Base-by-base conservation (phyloP, 1,139 yeast species). In the Zygoascus hellenicus region DNA sequence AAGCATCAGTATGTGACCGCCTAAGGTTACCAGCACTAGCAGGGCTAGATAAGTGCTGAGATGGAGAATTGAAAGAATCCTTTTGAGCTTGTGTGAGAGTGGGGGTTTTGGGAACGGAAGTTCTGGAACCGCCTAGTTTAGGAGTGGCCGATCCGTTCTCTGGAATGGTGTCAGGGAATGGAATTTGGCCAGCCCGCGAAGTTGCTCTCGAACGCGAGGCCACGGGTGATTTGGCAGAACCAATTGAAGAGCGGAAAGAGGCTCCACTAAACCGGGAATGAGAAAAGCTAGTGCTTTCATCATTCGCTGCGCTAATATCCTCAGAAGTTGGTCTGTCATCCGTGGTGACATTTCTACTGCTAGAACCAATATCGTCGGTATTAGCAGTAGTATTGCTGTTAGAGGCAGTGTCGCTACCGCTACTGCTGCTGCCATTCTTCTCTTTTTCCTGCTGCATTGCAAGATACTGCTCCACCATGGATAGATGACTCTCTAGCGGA, bases 181-280 rank as follows among this genome's bases (percentile, higher is more conserved):
- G 51, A 13, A 47, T 42, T 37, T 54, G 58, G 32, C 55, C 59
- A 9, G 61, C 61, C 19, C 61, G 49, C 38, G 59, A 55, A 6
- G 61, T 51, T 6, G 61, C 60, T 36, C 60, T 45, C 32, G 56
- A 51, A 13, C 61, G 48, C 9, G 49, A 31, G 2, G 51, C 51
- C 13, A 42, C 42, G 9, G 57, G 51, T 3, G 58, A 49, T 15
- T 48, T 38, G 7, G 49, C 19, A 6, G 48, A 44, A 6, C 50
- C 32, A 22, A 51, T 44, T 9, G 55, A 52, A 7, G 56, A 48
- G 15, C 56, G 38, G 14, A 45, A 39, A 10, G 54, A 51, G 30
- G 44, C 39, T 6, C 45, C 45, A 10, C 49, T 33, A 14, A 51
- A 43, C 11, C 17, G 37, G 15, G 45, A 15, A 7, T 41, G 43